Conservation (phyloP, 1,284 basidiomycete species). For the Leccinum insolens region DNA sequence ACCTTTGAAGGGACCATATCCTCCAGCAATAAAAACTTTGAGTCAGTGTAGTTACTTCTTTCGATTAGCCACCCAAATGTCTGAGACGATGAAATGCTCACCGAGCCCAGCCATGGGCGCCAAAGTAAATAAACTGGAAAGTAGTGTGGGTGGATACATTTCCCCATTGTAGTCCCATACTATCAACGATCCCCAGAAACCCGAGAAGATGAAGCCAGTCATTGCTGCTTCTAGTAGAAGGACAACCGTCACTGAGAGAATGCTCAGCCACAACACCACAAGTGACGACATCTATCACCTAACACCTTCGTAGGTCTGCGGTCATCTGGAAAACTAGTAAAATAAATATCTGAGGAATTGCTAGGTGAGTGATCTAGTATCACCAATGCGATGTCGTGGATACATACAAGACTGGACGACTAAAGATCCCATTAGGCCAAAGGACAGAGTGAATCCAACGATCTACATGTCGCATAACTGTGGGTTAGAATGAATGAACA, state of each 20-base stretch:
- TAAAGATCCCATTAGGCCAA: background rate
- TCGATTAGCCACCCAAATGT: no score
- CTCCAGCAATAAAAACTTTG: no score
- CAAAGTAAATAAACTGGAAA: background rate
- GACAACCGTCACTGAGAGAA: background rate
- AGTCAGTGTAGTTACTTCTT: no score
- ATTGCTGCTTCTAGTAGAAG: background rate
- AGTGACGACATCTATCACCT: background rate
- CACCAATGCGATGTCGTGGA: background rate
- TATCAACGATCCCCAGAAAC: background rate
- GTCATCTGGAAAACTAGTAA: background rate
- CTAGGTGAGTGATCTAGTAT: background rate
- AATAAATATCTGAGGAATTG: background rate
- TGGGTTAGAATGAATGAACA: background rate
- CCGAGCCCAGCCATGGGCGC: no score
- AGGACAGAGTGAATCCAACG: constrained; percentile 5
- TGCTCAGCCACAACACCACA: background rate
- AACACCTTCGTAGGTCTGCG: background rate
- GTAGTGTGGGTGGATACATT: no score
- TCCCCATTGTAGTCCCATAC: no score
- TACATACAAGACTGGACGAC: no score
- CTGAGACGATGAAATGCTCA: no score
- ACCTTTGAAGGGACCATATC: no score
- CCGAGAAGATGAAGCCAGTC: no score
- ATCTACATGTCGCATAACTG: background rate